These are phyloP conservation scores for Moesziomyces antarcticus DNA, from an alignment of 1,284 basidiomycete genomes.

Conservation along the genomic window DNA sequence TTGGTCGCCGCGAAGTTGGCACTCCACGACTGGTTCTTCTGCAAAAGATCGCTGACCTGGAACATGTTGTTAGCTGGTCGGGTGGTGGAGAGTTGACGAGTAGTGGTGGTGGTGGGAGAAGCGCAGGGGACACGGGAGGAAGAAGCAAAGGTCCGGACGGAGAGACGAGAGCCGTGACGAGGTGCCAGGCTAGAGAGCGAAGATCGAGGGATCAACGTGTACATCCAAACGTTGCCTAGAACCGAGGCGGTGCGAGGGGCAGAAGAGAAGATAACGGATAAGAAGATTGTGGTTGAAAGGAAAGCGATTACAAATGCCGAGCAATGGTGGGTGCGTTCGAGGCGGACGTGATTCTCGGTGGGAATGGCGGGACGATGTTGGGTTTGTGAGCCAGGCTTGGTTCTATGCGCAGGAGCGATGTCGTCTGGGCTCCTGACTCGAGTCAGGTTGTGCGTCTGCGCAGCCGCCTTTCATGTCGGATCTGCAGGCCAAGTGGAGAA, in stretches of 20 bases:
- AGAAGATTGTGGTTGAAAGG: constrained; percentile 9
- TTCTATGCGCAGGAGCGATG: background rate
- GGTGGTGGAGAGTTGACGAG: constrained; percentile 22
- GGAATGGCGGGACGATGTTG: constrained; percentile 1
- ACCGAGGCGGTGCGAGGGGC: constrained; percentile 1
- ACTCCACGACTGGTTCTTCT: constrained; percentile 58
- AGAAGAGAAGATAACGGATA: background rate
- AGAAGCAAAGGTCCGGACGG: constrained; percentile 7
- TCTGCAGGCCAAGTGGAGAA: background rate
- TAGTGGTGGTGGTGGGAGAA: constrained; percentile 1
- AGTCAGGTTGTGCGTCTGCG: background rate
- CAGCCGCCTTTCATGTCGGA: background rate
- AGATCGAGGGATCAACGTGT: constrained; percentile 20
- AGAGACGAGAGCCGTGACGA: constrained; percentile 23
- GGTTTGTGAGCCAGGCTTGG: background rate
- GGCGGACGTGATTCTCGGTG: background rate
- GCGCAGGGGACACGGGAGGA: constrained; percentile 8
- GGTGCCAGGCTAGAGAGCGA: constrained; percentile 31
- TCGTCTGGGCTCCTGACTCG: background rate
- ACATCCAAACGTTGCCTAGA: constrained; percentile 24
- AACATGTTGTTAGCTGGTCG: constrained; percentile 21
- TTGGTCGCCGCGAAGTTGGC: constrained; percentile 63
- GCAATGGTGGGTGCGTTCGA: background rate
- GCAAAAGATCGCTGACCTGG: constrained; percentile 30
- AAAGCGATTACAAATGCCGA: constrained; percentile 2